phyloP scores from a whole-genome alignment of 2,329 filamentous ascomycete species.

The Penicillium sp. region DNA sequence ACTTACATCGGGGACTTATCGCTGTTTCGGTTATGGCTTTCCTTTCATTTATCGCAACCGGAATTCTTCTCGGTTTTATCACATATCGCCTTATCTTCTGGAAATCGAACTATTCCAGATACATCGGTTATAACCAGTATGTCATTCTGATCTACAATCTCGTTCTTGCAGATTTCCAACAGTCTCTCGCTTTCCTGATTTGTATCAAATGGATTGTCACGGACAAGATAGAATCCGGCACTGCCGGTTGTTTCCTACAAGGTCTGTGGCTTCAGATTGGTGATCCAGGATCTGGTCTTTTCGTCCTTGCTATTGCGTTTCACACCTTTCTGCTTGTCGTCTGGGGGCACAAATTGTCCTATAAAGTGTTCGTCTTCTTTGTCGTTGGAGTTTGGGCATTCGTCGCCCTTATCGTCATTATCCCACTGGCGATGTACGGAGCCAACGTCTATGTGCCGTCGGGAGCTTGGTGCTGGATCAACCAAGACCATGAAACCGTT shows the following conservation, averaged over 20 bases:
- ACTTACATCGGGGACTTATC: conserved; percentile 49
- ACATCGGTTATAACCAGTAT: conserved; percentile 60
- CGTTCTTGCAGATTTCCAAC: conserved; percentile 57
- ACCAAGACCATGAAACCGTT: conserved; percentile 45
- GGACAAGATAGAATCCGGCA: conserved; percentile 50
- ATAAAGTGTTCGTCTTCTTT: conserved; percentile 48
- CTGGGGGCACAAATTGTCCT: conserved; percentile 51
- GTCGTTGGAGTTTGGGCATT: conserved; percentile 54
- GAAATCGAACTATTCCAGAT: conserved; percentile 52
- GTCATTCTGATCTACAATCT: conserved; percentile 60
- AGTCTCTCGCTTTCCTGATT: conserved; percentile 55
- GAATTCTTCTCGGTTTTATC: conserved; percentile 51
- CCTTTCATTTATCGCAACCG: conserved; percentile 52
- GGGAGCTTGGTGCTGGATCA: conserved; percentile 60
- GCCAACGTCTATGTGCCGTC: conserved; percentile 52
- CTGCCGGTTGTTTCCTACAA: conserved; percentile 54
- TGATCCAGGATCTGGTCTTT: conserved; percentile 57
- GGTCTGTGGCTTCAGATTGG: conserved; percentile 58
- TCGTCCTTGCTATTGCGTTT: conserved; percentile 59
- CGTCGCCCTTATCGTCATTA: conserved; percentile 50
- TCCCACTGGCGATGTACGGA: conserved; percentile 50
- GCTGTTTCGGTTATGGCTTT: conserved; percentile 52
- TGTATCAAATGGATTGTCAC: conserved; percentile 53
- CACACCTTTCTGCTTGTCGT: conserved; percentile 58
- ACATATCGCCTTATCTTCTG: conserved; percentile 57